Percentiles rank a stretch among this genome's conserved stretches.
These are phyloP conservation scores for Hymenoscyphus linearis DNA, from an alignment of 2,329 filamentous ascomycete genomes.

Conservation along the genomic window DNA sequence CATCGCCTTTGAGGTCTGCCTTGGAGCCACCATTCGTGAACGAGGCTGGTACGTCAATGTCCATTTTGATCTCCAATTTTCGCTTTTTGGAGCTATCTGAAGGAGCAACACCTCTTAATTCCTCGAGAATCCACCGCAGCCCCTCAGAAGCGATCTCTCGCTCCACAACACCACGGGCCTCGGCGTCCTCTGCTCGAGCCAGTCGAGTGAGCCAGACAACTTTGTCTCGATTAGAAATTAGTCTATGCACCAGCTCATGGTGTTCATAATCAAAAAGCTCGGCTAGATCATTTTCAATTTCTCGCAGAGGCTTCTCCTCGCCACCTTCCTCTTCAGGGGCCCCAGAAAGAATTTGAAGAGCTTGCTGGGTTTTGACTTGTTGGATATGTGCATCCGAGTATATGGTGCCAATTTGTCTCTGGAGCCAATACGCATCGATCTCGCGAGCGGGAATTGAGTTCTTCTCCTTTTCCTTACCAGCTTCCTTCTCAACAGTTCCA, in stretches of 20 bases:
- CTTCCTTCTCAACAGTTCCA: conserved; percentile 44
- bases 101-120: conserved; percentile 69
- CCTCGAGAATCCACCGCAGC: conserved; percentile 78
- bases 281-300: conserved; percentile 98
- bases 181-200: conserved; percentile 74
- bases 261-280: conserved; percentile 97
- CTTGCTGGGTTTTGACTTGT: conserved; percentile 84
- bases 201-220: conserved; percentile 92
- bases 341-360: conserved; percentile 76
- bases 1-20: conserved; percentile 54
- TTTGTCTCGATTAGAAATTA: conserved; percentile 89
- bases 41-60: conserved; percentile 69
- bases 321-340: conserved; percentile 68
- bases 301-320: conserved; percentile 78
- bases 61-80: conserved; percentile 90
- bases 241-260: conserved; percentile 83
- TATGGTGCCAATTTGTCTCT: conserved; percentile 81
- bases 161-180: conserved; percentile 72
- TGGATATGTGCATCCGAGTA: conserved; percentile 91
- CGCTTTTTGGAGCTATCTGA: conserved; percentile 51
- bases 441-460: conserved; percentile 74
- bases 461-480: conserved; percentile 46
- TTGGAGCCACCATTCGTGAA: conserved; percentile 46
- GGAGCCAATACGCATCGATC: conserved; percentile 96
- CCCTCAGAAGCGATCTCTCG: conserved; percentile 89